These are phyloP conservation scores for Colletotrichum salicis DNA, from an alignment of 2,329 filamentous ascomycete genomes.

Conservation along the genomic window DNA sequence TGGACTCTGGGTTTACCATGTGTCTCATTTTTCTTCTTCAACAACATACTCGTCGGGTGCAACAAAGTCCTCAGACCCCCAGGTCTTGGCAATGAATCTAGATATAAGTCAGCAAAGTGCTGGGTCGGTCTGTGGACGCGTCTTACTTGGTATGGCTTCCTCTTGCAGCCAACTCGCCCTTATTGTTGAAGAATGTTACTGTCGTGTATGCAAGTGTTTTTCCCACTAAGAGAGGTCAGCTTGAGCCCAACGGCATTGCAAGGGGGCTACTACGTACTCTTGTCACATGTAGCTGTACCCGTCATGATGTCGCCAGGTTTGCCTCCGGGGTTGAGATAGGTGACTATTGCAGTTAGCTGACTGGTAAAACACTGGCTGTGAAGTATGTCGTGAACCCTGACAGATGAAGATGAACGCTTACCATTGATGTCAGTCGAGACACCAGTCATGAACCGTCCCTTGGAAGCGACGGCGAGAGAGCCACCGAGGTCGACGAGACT, in stretches of 20 bases:
- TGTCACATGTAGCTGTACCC: conserved; percentile 69
- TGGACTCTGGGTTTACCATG: not conserved
- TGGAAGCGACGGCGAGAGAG: conserved; percentile 73
- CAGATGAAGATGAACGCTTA: conserved; percentile 39
- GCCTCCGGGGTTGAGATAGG: conserved; percentile 69
- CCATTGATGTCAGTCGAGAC: conserved; percentile 74
- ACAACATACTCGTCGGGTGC: conserved; percentile 46
- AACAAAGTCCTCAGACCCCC: conserved; percentile 49
- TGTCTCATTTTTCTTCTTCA: conserved; percentile 42
- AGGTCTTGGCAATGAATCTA: conserved; percentile 56
- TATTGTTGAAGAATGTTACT: conserved; percentile 67
- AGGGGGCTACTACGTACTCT: conserved; percentile 56
- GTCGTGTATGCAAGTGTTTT: conserved; percentile 71
- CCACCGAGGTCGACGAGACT: conserved; percentile 77
- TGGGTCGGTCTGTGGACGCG: not conserved
- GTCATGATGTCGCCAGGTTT: conserved; percentile 66
- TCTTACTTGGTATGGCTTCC: conserved; percentile 74
- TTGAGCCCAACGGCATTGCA: fast-evolving
- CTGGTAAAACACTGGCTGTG: not conserved
- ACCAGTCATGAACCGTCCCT: conserved; percentile 70
- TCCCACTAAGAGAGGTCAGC: conserved; percentile 59
- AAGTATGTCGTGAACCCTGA: fast-evolving
- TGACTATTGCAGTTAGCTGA: conserved; percentile 55
- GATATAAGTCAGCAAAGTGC: not conserved
- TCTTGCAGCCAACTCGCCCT: conserved; percentile 69